Evolutionary conservation across 73 alveolate genomes (phyloP).

Genomic region (Blepharisma japonicum): DNA sequence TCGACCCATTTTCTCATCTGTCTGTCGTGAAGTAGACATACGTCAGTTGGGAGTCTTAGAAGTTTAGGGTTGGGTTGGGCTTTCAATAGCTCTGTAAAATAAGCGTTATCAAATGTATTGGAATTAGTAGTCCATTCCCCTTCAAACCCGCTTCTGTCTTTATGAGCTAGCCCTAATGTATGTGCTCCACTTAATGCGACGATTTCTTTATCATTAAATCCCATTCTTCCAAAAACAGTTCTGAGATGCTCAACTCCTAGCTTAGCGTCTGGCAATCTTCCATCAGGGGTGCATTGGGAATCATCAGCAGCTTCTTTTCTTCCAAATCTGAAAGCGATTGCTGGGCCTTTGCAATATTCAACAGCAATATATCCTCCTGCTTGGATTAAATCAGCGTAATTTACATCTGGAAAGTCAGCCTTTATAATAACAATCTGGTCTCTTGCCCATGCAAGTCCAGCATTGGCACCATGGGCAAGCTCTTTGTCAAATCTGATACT

Average conservation of each 20-base stretch:
- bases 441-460: constrained; percentile 25
- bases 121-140: constrained; percentile 51
- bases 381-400: constrained; percentile 34
- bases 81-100: constrained; percentile 21
- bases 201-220: constrained; percentile 56
- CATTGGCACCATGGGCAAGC: constrained; percentile 32
- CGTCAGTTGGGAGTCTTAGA: constrained; percentile 24
- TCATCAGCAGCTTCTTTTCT: constrained; percentile 41
- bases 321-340: constrained; percentile 32
- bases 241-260: constrained; percentile 34
- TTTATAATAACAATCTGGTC: constrained; percentile 19
- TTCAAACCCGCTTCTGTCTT: constrained; percentile 48
- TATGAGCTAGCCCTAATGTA: constrained; percentile 48
- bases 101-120: constrained; percentile 26
- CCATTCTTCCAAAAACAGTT: constrained; percentile 44
- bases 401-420: constrained; percentile 34
- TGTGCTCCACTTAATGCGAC: constrained; percentile 67
- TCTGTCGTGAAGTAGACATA: background rate
- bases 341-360: constrained; percentile 37
- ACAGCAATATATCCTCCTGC: constrained; percentile 32
- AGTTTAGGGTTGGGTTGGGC: background rate
- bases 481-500: constrained; percentile 33
- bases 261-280: constrained; percentile 41
- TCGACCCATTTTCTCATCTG: constrained; percentile 21
- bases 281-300: constrained; percentile 33